Base-by-base conservation (phyloP, 2,329 filamentous ascomycete genomes). In the Chaetomiaceae sp. region DNA sequence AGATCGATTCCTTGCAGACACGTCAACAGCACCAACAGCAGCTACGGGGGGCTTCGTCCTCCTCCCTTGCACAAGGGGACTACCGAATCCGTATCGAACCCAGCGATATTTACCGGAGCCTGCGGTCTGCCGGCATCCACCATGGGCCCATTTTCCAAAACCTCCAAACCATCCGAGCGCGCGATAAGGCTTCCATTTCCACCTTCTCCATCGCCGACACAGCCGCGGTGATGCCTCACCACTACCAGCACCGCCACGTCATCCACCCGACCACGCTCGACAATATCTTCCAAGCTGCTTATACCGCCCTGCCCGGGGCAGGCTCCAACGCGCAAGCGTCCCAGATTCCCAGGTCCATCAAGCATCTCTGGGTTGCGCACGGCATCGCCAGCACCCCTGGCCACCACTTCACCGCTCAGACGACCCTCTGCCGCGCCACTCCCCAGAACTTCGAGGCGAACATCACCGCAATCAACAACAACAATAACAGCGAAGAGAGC, bases 321-420 rank as follows among this genome's bases (percentile, higher is more conserved):
- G 55, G 49, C 9, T 50, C 20, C 12, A 30, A n/a, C 0, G 22
- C 24, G 50, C 61, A 27, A 8, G 45, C 40, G 1, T 57, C 65
- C 41, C 65, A 67, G 53, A 66, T 64, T 8, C 65, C 65, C n/a
- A 62, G 63, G 40, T 65, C 61, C 26, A 63, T 64, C 45, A 61
- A 63, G 37, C 65, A 64, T 51, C 60, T 68, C 7, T 68, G 65
- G 65, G 59, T 68, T 22, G 58, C 67, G 3, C 61, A 65, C 32
- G 60, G 58, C 12, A 59, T 67, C 38, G 60, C 57, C 32, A 12
- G 38, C 4, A 12, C 48, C 5, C 24, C 49, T 4, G 51, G 50
- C n/a, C 50, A 54, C 32, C 22, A 33, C 18, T 49, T 59, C 49
- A 48, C 48, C 11, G 49, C 56, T 5, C 54, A 52, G 43, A 47